Base-by-base conservation (phyloP, 345 rosid genomes). In the Salix viminalis region DNA sequence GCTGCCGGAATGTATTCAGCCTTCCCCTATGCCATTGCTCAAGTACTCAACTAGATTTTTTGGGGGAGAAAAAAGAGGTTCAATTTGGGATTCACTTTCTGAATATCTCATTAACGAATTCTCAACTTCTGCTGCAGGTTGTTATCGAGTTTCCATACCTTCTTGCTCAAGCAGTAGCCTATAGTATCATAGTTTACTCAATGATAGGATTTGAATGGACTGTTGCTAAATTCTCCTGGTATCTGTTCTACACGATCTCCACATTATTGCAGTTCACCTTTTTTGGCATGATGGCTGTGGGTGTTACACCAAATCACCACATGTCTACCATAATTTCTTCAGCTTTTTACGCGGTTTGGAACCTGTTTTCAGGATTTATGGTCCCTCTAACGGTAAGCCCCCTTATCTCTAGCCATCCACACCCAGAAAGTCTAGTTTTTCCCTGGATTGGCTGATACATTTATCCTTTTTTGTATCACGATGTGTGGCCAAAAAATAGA, bases 1-100 rank as follows among this genome's bases (percentile, higher is more conserved):
- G 97, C 93, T 18, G 92, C 93, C 1, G 93, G 94, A 77, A 92
- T 92, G 96, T 93, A 91, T 69, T 91, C 97, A 2, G 87, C 90
- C 61, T 73, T 88, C 85, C 91, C 97, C 5, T 91, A 90, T 65
- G 98, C 97, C 72, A 87, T 89, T 71, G 79, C 91, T 72, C 96
- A 94, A 87, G 80, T 81, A 68, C 65, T 52, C 34, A 52, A 18
- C 58, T 16, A 52, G 19, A 16, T 18, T 0, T 19, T 52, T 52
- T 42, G 14, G 9, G 42, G 46, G 14, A 0, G 3, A 11, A 50
- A 50, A 18, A 2, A 50, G 7, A 52, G 8, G 19, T 18, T 52
- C 19, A 0, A 5, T 52, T 52, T 23, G 9, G 5, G 13, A 10
- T 52, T 6, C 18, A 69, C 39, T 37, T 0, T 52, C 2, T 52